phyloP scores from a whole-genome alignment of 148 eudicot species.

The Rhododendron mucronatum region DNA sequence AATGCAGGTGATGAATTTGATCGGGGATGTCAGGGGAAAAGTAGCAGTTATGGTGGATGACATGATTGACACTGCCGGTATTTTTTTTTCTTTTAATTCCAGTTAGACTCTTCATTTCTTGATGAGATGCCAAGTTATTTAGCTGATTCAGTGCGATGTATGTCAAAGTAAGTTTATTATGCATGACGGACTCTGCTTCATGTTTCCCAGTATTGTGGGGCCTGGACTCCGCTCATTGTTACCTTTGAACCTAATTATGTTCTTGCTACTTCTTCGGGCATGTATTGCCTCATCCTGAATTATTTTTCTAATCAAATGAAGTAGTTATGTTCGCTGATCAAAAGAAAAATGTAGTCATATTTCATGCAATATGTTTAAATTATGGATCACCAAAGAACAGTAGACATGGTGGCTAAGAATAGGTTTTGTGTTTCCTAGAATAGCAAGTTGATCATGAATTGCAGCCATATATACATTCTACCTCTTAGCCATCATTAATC shows the following conservation, averaged over 20 bases:
- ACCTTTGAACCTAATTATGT: neutral
- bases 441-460: neutral
- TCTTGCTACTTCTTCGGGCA: neutral
- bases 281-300: neutral
- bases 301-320: neutral
- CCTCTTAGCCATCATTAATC: neutral
- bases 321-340: neutral
- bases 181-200: neutral
- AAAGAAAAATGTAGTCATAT: neutral
- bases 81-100: neutral
- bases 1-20: constrained; percentile 86
- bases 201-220: neutral
- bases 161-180: neutral
- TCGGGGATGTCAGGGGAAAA: constrained; percentile 94
- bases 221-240: neutral
- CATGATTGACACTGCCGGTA: constrained; percentile 98
- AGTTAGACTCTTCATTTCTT: neutral
- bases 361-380: neutral
- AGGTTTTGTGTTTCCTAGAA: neutral
- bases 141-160: neutral
- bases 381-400: neutral
- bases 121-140: neutral
- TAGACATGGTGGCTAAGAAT: neutral
- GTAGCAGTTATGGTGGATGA: constrained; percentile 98
- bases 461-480: neutral